A percentile compares a stretch with the other conserved stretches of the same genome.
phyloP scores from a whole-genome alignment of 768 basidiomycete genomes.

The Lactifluus subvellereus region DNA sequence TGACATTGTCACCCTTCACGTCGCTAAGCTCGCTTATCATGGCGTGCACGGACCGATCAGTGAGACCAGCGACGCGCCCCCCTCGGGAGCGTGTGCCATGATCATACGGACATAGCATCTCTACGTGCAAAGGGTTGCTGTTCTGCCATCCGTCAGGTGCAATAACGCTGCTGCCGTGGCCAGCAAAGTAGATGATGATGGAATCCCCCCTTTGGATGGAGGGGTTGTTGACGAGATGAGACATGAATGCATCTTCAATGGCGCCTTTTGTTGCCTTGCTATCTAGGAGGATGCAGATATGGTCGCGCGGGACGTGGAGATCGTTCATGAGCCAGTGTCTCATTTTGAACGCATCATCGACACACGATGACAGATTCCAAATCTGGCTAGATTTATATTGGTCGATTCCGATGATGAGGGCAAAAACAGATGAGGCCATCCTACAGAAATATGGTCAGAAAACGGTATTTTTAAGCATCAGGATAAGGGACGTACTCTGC shows the following conservation, averaged over 20 bases:
- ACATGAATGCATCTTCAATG: slow-evolving; percentile 57
- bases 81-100: slow-evolving; percentile 46
- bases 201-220: slow-evolving; percentile 56
- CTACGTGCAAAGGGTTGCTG: slow-evolving; percentile 38
- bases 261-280: slow-evolving; percentile 52
- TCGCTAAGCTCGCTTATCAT: slow-evolving; percentile 52
- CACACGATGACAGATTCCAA: slow-evolving; percentile 63
- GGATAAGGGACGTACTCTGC: slow-evolving; percentile 2
- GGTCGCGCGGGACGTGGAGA: slow-evolving; percentile 51
- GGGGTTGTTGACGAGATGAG: slow-evolving; percentile 58
- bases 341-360: slow-evolving; percentile 56
- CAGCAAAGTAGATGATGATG: slow-evolving; percentile 65
- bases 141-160: slow-evolving; percentile 60
- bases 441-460: not conserved
- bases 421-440: slow-evolving; percentile 48
- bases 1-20: slow-evolving; percentile 64
- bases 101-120: slow-evolving; percentile 64
- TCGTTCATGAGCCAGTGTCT: slow-evolving; percentile 51
- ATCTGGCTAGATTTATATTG: slow-evolving; percentile 53
- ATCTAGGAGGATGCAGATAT: slow-evolving; percentile 53
- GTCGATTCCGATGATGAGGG: slow-evolving; percentile 65
- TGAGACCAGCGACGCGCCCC: slow-evolving; percentile 54
- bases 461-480: not conserved
- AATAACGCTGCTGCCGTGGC: slow-evolving; percentile 56
- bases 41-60: slow-evolving; percentile 58